Base-by-base conservation (phyloP, 2,329 filamentous ascomycete genomes). In the Fusarium sambucinum region DNA sequence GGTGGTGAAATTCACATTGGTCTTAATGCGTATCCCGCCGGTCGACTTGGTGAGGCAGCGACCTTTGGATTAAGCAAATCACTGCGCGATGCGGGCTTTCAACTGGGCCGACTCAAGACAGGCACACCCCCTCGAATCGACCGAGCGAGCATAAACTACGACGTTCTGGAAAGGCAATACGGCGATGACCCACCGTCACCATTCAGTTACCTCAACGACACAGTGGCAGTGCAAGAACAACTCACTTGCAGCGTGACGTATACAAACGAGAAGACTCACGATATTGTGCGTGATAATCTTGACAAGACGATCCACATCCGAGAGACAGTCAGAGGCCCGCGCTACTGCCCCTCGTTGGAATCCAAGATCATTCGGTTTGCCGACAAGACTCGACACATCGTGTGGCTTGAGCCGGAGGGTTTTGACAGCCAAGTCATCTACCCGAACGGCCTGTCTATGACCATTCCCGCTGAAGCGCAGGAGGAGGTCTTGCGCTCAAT, bases 1-100 rank as follows among this genome's bases (percentile, higher is more conserved):
- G 92, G 95, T 13, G 96, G 94, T 19, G 96, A 99, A 79, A 99
- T 99, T 66, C 96, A 99, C 74, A 96, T 99, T 65, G 96, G 94
- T 0, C 82, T 98, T 10, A 87, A 97, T 54, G 87, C 86, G 5
- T 97, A 89, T 75, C 94, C 96, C 0, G 92, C 96, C 0, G 96
- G 96, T 2, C 89, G 96, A 11, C 94, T 99, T 83, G 96, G 95
- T 13, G 96, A 99, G 80, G 92, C 92, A 23, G 94, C 96, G 1
- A 97, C 96, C 0, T 93, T 93, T 75, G 95, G 95, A 0, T 81
- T 99, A 56, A 97, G 94, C 83, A 96, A 94, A 76, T 97, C 94
- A 6, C 83, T 99, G 41, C 87, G 87, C 63, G 92, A 95, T 53
- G 94, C 95, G 3, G 96, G 96, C 2, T 97, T 99, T 76, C 87